Percentiles rank a stretch among this genome's conserved stretches.
These are phyloP conservation scores for Termitomyces sp. DNA, from an alignment of 768 basidiomycete species.

Conservation along the genomic window DNA sequence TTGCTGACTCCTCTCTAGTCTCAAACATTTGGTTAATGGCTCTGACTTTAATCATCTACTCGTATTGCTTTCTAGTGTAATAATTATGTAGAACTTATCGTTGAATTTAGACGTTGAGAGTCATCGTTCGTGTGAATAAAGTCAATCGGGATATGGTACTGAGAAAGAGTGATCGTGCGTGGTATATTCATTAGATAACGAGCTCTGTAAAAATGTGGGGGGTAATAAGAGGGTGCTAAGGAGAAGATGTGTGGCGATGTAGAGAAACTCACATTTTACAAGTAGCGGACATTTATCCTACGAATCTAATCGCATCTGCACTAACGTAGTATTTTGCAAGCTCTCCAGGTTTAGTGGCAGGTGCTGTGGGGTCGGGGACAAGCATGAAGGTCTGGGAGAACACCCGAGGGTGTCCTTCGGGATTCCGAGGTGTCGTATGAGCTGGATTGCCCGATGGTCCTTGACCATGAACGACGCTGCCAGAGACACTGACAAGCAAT, in stretches of 20 bases:
- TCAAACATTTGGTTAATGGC: constrained; percentile 78
- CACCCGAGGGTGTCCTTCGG: constrained; percentile 77
- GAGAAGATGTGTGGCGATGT: neutral
- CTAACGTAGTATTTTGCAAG: constrained; percentile 79
- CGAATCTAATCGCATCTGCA: constrained; percentile 76
- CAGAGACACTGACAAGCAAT: constrained; percentile 73
- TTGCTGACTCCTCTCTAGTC: constrained; percentile 40
- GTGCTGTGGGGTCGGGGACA: constrained; percentile 63
- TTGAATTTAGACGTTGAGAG: neutral
- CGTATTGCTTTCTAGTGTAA: constrained; percentile 10
- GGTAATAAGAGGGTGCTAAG: neutral
- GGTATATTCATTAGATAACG: constrained; percentile 1
- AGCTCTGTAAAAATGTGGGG: neutral
- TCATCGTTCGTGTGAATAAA: neutral
- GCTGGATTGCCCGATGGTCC: constrained; percentile 54
- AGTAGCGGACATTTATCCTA: constrained; percentile 34
- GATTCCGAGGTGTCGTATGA: constrained; percentile 39
- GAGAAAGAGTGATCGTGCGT: neutral
- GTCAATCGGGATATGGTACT: constrained; percentile 1
- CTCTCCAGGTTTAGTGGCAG: constrained; percentile 61
- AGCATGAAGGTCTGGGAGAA: constrained; percentile 88
- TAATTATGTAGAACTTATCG: constrained; percentile 6
- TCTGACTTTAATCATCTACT: constrained; percentile 7
- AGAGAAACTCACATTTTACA: constrained; percentile 10
- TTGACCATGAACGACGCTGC: constrained; percentile 67